phyloP scores from a whole-genome alignment of 2,329 filamentous ascomycete species.

The Hypoxylon sp. region DNA sequence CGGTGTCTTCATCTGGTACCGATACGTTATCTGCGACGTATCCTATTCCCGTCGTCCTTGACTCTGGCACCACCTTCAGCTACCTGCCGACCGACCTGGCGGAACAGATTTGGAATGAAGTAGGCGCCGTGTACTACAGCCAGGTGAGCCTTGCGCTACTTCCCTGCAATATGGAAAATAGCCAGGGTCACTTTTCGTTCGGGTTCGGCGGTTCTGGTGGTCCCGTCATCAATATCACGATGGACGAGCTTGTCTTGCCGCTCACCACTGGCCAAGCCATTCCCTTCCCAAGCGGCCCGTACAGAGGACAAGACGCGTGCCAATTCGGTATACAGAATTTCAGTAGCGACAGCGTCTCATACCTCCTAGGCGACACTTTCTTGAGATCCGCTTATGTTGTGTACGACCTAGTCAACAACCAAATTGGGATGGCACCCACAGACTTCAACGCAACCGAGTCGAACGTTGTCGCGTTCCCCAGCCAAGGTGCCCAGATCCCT shows the following conservation, averaged over 20 bases:
- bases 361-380: slow-evolving; percentile 71
- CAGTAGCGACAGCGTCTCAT: slow-evolving; percentile 57
- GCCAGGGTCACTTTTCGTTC: slow-evolving; percentile 67
- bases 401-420: slow-evolving; percentile 71
- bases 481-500: slow-evolving; percentile 65
- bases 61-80: slow-evolving; percentile 81
- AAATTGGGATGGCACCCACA: slow-evolving; percentile 68
- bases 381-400: slow-evolving; percentile 73
- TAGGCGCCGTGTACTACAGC: slow-evolving; percentile 64
- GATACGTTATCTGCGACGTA: slow-evolving; percentile 61
- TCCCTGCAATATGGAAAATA: slow-evolving; percentile 64
- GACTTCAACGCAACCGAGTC: slow-evolving; percentile 68
- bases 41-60: slow-evolving; percentile 75
- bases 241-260: slow-evolving; percentile 70
- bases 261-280: slow-evolving; percentile 55
- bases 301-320: slow-evolving; percentile 64
- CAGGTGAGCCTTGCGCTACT: slow-evolving; percentile 61
- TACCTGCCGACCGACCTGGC: slow-evolving; percentile 77
- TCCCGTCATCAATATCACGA: slow-evolving; percentile 65
- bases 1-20: slow-evolving; percentile 64
- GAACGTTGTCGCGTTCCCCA: slow-evolving; percentile 66
- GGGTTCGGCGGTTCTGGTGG: slow-evolving; percentile 65
- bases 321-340: slow-evolving; percentile 71
- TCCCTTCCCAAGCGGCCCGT: slow-evolving; percentile 59
- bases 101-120: slow-evolving; percentile 66